A percentile compares a stretch with the other conserved stretches of the same genome.
Conservation (phyloP, 2,329 filamentous ascomycete genomes). For the Aspergillus candidus region DNA sequence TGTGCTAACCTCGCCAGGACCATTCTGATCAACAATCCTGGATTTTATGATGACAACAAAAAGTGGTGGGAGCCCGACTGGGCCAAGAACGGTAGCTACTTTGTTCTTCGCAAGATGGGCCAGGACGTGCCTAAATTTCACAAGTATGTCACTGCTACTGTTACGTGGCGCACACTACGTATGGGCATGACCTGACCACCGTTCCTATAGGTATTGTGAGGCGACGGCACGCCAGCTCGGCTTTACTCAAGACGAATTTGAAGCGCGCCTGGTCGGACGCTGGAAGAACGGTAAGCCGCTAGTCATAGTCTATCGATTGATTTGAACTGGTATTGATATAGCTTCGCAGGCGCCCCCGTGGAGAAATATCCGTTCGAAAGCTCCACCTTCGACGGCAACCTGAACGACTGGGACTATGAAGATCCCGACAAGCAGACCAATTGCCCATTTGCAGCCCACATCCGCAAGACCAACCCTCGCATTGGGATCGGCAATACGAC, state of each 20-base stretch:
- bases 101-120: constrained; percentile 41
- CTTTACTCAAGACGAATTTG: constrained; percentile 1
- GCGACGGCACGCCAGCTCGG: not conserved
- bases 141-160: constrained; percentile 7
- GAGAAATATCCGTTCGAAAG: not conserved
- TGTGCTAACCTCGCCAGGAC: not conserved
- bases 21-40: not conserved
- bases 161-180: not conserved
- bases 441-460: constrained; percentile 7
- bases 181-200: not conserved
- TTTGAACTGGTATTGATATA: not conserved
- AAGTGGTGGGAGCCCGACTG: constrained; percentile 32
- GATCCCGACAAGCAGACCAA: not conserved
- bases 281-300: constrained; percentile 5
- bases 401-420: constrained; percentile 3
- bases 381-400: not conserved
- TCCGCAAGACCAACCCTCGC: constrained; percentile 3
- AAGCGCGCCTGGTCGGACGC: constrained; percentile 4
- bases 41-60: constrained; percentile 11
- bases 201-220: not conserved
- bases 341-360: constrained; percentile 3
- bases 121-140: constrained; percentile 44
- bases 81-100: constrained; percentile 42
- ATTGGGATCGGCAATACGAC: not conserved
- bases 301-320: too few species aligned